Conservation (phyloP, 306 rosid genomes). For the Macrotyloma uniflorum region DNA sequence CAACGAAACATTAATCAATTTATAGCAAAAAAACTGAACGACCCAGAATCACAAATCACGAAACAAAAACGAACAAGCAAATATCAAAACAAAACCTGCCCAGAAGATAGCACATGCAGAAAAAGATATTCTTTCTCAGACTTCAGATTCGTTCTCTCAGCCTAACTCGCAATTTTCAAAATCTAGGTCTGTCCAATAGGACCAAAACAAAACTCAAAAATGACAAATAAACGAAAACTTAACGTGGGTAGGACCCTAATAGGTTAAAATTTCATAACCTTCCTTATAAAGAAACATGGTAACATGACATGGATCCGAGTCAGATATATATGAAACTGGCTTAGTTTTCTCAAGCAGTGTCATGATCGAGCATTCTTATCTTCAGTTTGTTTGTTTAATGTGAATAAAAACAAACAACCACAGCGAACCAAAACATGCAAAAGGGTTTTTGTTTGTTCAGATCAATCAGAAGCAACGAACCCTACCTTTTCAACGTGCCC, state of each 20-base stretch:
- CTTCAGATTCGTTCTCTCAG: background rate
- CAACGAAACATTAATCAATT: background rate
- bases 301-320: background rate
- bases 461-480: background rate
- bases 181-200: background rate
- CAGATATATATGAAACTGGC: background rate
- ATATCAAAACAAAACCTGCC: background rate
- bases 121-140: background rate
- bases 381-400: background rate
- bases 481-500: background rate
- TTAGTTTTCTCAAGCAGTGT: background rate
- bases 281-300: background rate
- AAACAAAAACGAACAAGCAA: background rate
- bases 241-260: background rate
- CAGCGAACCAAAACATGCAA: background rate
- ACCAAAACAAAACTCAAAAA: background rate
- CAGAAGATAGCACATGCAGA: background rate
- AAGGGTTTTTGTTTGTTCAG: constrained; percentile 23
- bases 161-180: background rate
- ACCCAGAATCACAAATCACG: constrained; percentile 23
- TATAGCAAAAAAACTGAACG: background rate
- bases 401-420: background rate
- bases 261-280: background rate
- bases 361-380: background rate
- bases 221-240: background rate